phyloP scores from a whole-genome alignment of 139 green algal species.

The Tetradesmus lagerheimii region DNA sequence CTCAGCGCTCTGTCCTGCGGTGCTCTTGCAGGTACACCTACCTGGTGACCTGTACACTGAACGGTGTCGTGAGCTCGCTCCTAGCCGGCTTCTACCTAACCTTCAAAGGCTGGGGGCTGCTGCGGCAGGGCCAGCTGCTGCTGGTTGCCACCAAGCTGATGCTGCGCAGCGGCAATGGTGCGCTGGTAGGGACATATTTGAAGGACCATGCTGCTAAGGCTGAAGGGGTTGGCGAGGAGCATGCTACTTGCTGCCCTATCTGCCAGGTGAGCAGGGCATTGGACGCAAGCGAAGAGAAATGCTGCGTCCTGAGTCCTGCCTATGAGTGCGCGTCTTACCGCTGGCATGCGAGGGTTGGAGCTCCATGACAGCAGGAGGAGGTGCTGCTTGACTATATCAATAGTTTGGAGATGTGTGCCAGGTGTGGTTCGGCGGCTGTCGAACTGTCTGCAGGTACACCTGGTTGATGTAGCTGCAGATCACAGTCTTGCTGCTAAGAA shows the following conservation, averaged over 20 bases:
- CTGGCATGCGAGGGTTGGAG: no score
- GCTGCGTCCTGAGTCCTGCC: no score
- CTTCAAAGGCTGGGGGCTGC: constrained; percentile 63
- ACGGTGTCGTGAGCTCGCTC: constrained; percentile 48
- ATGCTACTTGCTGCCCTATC: constrained; percentile 79
- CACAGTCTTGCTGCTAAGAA: no score
- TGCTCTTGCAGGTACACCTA: constrained; percentile 52
- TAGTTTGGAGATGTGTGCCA: no score
- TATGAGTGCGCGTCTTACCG: no score
- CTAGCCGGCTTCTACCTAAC: constrained; percentile 72
- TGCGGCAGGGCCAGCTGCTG: constrained; percentile 47
- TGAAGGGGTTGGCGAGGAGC: constrained; percentile 56
- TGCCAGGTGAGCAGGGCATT: constrained; percentile 83
- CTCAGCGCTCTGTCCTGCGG: no score
- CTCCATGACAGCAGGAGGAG: no score
- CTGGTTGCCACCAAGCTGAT: constrained; percentile 54
- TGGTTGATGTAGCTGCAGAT: no score
- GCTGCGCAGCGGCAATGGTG: constrained; percentile 41
- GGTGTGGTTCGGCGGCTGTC: no score
- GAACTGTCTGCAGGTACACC: no score
- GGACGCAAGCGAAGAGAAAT: no score
- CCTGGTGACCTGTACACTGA: constrained; percentile 51
- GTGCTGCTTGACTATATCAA: no score
- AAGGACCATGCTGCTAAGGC: constrained; percentile 30
- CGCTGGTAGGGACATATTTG: constrained; percentile 67